Base-by-base conservation (phyloP, 768 basidiomycete species). In the Lactarius tabidus region DNA sequence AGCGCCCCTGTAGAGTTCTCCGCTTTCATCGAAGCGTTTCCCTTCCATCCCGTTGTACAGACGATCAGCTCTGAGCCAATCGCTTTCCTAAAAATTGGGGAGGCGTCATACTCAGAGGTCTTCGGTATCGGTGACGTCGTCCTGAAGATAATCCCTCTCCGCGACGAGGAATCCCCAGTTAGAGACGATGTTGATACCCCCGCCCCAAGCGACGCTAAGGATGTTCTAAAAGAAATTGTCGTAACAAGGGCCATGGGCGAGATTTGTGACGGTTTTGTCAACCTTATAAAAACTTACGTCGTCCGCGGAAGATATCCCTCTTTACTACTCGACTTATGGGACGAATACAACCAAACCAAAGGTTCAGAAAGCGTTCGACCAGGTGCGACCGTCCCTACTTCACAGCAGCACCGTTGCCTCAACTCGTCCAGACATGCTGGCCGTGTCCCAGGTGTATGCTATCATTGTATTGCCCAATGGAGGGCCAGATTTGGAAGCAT, bases 71-170 rank as follows among this genome's bases (percentile, higher is more conserved):
- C 59, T 6, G 66, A 56, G 41, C 69, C 76, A 66, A 65, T 75
- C 28, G 75, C 62, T 7, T 93, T 94, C 75, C 80, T 77, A 69
- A 99, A 99, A 76, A 87, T 98, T 54, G 96, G 96, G 48, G 97
- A 99, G 77, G 97, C 97, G 8, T 93, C 91, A 57, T 99, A 90
- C 75, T 96, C 93, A 0, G 97, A 99, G 73, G 97, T 99, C 33
- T 99, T 93, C 74, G 90, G 90, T 9, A 88, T 95, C 58, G 89
- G 89, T 3, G 85, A 90, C 69, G 85, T 95, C 38, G 94, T 95
- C n/a, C 80, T 95, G 68, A 96, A 95, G 78, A 82, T 97, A 53
- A 86, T 95, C 41, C 94, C 93, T 7, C 75, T 95, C 41, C 80
- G 85, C 57, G 79, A 84, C 67, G 86, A 87, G 70, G 78, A 66